Evolutionary conservation across 805 yeast species (phyloP).

Genomic region (Candida multigemmis): DNA sequence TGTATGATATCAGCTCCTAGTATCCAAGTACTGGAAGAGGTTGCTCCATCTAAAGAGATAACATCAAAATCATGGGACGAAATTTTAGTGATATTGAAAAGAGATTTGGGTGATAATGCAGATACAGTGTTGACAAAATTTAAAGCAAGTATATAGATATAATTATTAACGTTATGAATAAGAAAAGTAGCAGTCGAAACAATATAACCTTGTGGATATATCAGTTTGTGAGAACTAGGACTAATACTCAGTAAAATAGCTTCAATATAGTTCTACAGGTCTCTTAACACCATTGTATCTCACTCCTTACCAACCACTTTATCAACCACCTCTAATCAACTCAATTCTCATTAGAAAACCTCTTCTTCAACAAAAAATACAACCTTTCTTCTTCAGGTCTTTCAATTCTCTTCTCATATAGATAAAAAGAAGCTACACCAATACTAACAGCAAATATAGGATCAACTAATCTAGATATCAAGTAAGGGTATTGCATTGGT

Average conservation of each 20-base stretch:
- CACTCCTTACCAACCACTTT: too few species aligned
- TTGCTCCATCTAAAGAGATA: slow-evolving; percentile 1
- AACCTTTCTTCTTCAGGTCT: slow-evolving; percentile 53
- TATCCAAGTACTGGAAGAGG: slow-evolving; percentile 2
- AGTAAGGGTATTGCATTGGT: slow-evolving; percentile 36
- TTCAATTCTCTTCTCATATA: slow-evolving; percentile 51
- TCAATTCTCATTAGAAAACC: too few species aligned
- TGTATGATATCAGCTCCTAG: slow-evolving; percentile 31
- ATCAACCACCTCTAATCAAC: too few species aligned
- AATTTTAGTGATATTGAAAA: slow-evolving; percentile 23
- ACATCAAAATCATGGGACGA: slow-evolving; percentile 31
- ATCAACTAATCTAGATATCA: slow-evolving; percentile 48
- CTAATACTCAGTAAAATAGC: too few species aligned
- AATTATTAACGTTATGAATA: too few species aligned
- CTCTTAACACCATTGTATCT: too few species aligned
- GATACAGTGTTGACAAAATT: slow-evolving; percentile 11
- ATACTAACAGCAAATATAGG: slow-evolving; percentile 56
- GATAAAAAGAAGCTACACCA: slow-evolving; percentile 56
- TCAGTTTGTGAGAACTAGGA: too few species aligned
- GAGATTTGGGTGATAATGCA: slow-evolving; percentile 21
- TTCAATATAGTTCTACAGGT: too few species aligned
- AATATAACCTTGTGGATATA: too few species aligned
- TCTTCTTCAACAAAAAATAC: slow-evolving; percentile 48
- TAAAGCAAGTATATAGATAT: slow-evolving; percentile 5
- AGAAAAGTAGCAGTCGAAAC: too few species aligned